Evolutionary conservation across 768 basidiomycete species (phyloP).

Genomic region (Termitomyces sp.): DNA sequence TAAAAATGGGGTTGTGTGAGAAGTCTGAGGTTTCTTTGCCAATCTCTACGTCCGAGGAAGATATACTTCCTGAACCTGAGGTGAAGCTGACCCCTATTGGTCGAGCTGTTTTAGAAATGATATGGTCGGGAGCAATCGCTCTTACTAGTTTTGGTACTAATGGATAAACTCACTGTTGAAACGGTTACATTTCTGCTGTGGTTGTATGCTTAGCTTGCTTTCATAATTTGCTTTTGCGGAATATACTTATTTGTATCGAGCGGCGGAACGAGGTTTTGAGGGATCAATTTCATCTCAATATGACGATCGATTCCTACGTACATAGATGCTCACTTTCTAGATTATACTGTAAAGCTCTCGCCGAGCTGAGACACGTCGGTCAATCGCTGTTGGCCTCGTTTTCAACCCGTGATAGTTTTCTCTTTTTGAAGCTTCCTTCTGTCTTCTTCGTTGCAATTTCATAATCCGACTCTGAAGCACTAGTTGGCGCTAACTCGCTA

Average conservation of each 20-base stretch:
- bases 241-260: not conserved
- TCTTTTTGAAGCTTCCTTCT: not conserved
- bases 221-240: not conserved
- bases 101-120: slow-evolving; percentile 54
- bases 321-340: not conserved
- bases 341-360: not conserved
- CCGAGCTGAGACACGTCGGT: not conserved
- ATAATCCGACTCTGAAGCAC: not conserved
- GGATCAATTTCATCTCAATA: not conserved
- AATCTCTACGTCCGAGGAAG: slow-evolving; percentile 31
- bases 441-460: not conserved
- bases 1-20: slow-evolving; percentile 67
- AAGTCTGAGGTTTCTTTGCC: slow-evolving; percentile 21
- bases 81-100: slow-evolving; percentile 50
- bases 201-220: slow-evolving; percentile 4
- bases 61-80: slow-evolving; percentile 38
- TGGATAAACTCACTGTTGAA: slow-evolving; percentile 8
- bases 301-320: too few species aligned
- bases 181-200: not conserved
- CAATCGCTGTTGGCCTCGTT: not conserved
- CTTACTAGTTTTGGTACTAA: slow-evolving; percentile 45
- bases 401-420: not conserved
- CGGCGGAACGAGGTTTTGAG: not conserved
- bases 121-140: slow-evolving; percentile 50
- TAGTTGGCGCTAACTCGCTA: not conserved